Conservation (phyloP, 495 filamentous ascomycete genomes). For the Aspergillus wentii region DNA sequence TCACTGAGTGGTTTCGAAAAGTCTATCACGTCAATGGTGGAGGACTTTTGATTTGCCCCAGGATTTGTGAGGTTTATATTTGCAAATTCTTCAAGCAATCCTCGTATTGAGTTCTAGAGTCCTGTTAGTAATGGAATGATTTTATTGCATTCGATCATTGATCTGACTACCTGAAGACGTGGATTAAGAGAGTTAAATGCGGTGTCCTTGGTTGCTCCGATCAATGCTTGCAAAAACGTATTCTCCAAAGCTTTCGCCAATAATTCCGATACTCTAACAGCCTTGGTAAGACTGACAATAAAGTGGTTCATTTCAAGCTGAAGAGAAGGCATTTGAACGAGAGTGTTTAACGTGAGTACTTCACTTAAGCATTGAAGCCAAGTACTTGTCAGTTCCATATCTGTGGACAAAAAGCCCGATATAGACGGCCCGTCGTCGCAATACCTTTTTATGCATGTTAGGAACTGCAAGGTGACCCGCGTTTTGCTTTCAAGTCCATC, state of each 20-base stretch:
- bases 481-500: conserved; percentile 13
- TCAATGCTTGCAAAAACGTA: conserved; percentile 20
- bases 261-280: conserved; percentile 6
- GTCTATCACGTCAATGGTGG: too few species aligned
- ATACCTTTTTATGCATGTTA: conserved; percentile 15
- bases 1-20: too few species aligned
- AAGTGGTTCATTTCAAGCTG: conserved; percentile 23
- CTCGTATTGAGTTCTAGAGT: conserved; percentile 17
- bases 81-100: conserved; percentile 5
- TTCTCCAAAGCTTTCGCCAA: conserved; percentile 13
- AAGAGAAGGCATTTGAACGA: conserved; percentile 14
- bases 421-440: conserved; percentile 10
- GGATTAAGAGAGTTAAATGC: conserved; percentile 14
- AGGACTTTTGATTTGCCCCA: background rate
- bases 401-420: conserved; percentile 12
- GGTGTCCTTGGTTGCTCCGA: conserved; percentile 14
- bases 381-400: conserved; percentile 19
- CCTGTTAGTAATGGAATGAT: conserved; percentile 13
- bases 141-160: background rate
- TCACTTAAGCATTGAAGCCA: conserved; percentile 28
- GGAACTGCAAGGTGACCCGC: conserved; percentile 17
- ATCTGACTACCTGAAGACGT: conserved; percentile 23
- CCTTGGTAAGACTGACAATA: conserved; percentile 17
- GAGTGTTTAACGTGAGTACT: conserved; percentile 15
- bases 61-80: background rate